A percentile compares a stretch with the other conserved stretches of the same genome.
phyloP scores from a whole-genome alignment of 305 asterid genomes.

The Fraxinus angustifolia region DNA sequence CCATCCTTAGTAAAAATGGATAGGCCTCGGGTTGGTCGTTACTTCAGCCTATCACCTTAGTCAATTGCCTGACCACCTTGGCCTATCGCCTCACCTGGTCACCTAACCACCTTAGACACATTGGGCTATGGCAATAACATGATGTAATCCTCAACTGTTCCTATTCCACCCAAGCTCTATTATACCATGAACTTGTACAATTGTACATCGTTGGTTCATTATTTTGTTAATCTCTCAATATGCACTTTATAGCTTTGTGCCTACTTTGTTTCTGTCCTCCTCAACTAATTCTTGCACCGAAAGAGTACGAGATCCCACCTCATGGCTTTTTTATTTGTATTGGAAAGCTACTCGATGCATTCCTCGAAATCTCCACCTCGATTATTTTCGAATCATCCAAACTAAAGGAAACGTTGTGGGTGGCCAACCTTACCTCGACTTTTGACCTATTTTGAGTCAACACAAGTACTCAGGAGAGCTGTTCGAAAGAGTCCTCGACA shows the following conservation, averaged over 20 bases:
- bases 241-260: not conserved
- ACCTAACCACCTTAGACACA: not conserved
- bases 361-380: not conserved
- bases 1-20: not conserved
- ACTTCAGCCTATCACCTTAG: not conserved
- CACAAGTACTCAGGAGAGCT: not conserved
- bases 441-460: not conserved
- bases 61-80: not conserved
- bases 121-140: not conserved
- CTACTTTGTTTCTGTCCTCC: not conserved
- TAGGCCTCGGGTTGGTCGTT: not conserved
- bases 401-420: not conserved
- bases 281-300: not conserved
- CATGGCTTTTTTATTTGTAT: too few species aligned
- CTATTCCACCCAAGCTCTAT: not conserved
- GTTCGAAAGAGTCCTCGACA: not conserved
- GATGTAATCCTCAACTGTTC: not conserved
- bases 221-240: not conserved
- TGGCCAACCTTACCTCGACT: not conserved
- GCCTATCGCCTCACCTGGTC: not conserved
- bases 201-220: not conserved
- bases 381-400: not conserved
- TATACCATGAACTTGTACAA: not conserved
- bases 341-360: too few species aligned
- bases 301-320: not conserved